Base-by-base conservation (phyloP, 495 filamentous ascomycete genomes). In the Xylaria telfairii region DNA sequence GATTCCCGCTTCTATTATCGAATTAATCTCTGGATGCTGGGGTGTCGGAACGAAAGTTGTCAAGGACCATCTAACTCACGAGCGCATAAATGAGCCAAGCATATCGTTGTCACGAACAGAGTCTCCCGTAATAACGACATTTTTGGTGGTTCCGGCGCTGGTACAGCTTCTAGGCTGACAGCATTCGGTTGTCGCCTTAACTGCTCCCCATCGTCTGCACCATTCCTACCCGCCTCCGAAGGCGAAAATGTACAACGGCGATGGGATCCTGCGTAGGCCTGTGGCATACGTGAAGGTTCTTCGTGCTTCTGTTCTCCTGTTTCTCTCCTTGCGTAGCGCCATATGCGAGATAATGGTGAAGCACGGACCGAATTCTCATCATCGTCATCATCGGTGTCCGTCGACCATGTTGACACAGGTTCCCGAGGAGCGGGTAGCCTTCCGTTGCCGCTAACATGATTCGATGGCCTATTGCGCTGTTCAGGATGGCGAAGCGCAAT, bases 1-100 rank as follows among this genome's bases (percentile, higher is more conserved):
- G 4, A 82, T 80, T 67, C 86, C 87, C 19, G 56, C 81, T 56
- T 87, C 87, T 71, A 82, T 81, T 84, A 57, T 77, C 84, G 44
- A 39, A 26, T 65, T 37, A 65, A 51, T 28, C 26, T 87, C 88
- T 7, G 82, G 82, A 24, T 13, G 0, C 10, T 44, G 32, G 10
- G 24, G 24, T n/a, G 75, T 89, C 69, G 74, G 83, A n/a, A 4
- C n/a, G 4, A 37, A 15, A 30, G 4, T 13, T 41, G n/a, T 24
- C 12, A 24, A 28, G 32, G 19, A 59, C 7, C 13, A n/a, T 47
- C 51, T 6, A 17, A 76, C 76, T 73, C 65, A 78, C 76, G 72
- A 42, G 74, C 72, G 59, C 72, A 78, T 44, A 78, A 37, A 44
- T 81, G 76, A 26, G 76, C 72, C 53, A 76, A 68, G 30, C 78